Conservation (phyloP, 1,284 basidiomycete species). For the Ustilago esculenta region DNA sequence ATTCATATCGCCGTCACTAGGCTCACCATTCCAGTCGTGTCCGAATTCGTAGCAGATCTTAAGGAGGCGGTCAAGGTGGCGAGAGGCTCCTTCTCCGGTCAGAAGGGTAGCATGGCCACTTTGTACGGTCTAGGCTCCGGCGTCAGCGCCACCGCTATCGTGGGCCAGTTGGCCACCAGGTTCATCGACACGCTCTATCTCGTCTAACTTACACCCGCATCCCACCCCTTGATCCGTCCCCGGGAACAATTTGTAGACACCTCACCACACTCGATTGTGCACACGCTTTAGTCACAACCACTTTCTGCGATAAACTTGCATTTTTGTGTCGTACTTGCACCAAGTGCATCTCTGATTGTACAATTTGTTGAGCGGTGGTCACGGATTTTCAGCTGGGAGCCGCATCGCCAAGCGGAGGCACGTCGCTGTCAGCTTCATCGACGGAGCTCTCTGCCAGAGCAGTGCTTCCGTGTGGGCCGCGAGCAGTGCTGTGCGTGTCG, state of each 20-base stretch:
- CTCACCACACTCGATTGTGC: too few species aligned
- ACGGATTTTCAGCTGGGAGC: neutral
- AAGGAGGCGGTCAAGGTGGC: conserved; percentile 74
- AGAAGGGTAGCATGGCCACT: conserved; percentile 59
- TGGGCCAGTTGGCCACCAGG: conserved; percentile 79
- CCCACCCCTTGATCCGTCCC: too few species aligned
- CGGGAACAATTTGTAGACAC: too few species aligned
- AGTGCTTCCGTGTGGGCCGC: too few species aligned
- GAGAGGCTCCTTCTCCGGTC: conserved; percentile 9
- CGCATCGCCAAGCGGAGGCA: neutral
- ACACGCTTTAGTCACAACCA: too few species aligned
- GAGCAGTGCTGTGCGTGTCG: neutral
- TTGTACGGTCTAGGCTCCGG: conserved; percentile 80
- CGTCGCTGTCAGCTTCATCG: neutral
- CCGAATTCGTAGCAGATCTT: conserved; percentile 82
- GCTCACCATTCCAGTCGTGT: conserved; percentile 79
- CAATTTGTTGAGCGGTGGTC: too few species aligned
- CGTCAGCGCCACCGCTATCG: conserved; percentile 86
- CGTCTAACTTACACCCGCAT: conserved; percentile 2
- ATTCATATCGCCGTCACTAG: conserved; percentile 93
- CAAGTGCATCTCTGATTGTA: too few species aligned
- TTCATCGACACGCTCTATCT: conserved; percentile 65
- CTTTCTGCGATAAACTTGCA: too few species aligned
- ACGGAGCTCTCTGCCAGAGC: neutral
- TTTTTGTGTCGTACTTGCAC: too few species aligned